Evolutionary conservation across 495 filamentous ascomycete genomes (phyloP).

Genomic region (Eremomyces bilateralis): DNA sequence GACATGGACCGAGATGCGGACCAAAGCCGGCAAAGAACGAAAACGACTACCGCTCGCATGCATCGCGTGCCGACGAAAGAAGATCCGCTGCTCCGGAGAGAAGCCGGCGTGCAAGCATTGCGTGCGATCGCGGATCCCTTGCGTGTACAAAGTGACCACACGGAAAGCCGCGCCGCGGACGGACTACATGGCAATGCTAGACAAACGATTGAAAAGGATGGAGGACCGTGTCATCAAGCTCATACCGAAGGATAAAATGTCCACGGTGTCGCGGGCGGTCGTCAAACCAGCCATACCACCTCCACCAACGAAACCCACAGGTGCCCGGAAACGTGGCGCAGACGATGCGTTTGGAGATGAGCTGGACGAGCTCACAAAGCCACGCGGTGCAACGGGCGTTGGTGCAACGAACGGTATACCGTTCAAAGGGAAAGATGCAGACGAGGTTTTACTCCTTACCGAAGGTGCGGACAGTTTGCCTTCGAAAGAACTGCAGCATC

Average conservation of each 20-base stretch:
- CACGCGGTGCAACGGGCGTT: slow-evolving; percentile 7
- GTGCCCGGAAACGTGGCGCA: slow-evolving; percentile 59
- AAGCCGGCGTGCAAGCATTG: slow-evolving; percentile 97
- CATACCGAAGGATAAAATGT: slow-evolving; percentile 61
- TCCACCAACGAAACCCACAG: slow-evolving; percentile 26
- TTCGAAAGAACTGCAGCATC: slow-evolving; percentile 75
- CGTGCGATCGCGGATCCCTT: slow-evolving; percentile 77
- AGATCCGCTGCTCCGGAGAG: slow-evolving; percentile 94
- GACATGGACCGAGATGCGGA: slow-evolving; percentile 90
- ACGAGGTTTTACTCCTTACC: slow-evolving; percentile 48
- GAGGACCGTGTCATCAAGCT: slow-evolving; percentile 95
- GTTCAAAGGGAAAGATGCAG: slow-evolving; percentile 39
- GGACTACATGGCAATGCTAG: slow-evolving; percentile 98
- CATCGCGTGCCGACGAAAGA: slow-evolving; percentile 90
- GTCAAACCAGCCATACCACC: slow-evolving; percentile 61
- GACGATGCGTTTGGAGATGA: slow-evolving; percentile 76
- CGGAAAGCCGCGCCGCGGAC: slow-evolving; percentile 89
- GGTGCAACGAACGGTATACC: slow-evolving; percentile 15
- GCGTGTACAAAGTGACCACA: slow-evolving; percentile 95
- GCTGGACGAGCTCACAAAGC: slow-evolving; percentile 60
- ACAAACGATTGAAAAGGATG: slow-evolving; percentile 67
- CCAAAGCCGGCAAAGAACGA: slow-evolving; percentile 91
- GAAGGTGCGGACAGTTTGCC: slow-evolving; percentile 75
- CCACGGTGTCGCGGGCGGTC: slow-evolving; percentile 42
- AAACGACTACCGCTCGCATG: slow-evolving; percentile 86